Conservation (phyloP, 2,329 filamentous ascomycete genomes). For the Gaeumannomyces tritici region DNA sequence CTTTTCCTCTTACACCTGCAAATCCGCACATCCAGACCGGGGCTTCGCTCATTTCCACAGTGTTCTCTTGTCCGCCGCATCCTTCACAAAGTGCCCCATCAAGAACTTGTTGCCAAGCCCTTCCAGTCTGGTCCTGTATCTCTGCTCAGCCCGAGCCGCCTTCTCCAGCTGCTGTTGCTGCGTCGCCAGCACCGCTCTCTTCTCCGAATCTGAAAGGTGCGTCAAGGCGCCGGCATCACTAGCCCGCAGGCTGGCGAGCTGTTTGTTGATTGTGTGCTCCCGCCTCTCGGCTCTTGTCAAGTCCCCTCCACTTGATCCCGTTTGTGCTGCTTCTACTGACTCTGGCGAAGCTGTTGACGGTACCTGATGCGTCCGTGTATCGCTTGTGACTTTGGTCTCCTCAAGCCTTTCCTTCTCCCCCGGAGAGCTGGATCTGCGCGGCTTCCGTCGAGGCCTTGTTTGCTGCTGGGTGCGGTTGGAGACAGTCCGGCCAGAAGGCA, state of each 20-base stretch:
- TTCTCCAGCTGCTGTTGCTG: constrained; percentile 14
- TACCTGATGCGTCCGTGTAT: background rate
- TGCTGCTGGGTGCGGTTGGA: constrained; percentile 6
- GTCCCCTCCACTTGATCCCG: background rate
- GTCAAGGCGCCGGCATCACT: constrained; percentile 16
- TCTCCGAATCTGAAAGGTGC: constrained; percentile 19
- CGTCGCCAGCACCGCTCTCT: constrained; percentile 17
- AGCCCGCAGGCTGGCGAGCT: constrained; percentile 16
- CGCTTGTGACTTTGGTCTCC: background rate
- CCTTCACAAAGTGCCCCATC: constrained; percentile 2
- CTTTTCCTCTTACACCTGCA: too few relatives aligned
- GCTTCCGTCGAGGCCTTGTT: background rate
- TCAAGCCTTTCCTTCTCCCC: background rate
- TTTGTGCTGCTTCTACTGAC: too few relatives aligned
- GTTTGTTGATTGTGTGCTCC: constrained; percentile 3
- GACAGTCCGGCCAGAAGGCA: constrained; percentile 26
- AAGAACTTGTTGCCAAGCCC: constrained; percentile 2
- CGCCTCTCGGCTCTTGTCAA: background rate
- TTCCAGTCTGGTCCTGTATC: background rate
- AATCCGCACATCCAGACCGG: too few relatives aligned
- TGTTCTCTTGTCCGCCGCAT: constrained; percentile 4
- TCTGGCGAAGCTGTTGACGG: background rate
- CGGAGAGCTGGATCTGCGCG: background rate
- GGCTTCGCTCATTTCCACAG: background rate
- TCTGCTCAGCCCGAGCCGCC: constrained; percentile 4